These are phyloP conservation scores for Tricholoma flavovirens DNA, from an alignment of 768 basidiomycete genomes.

Conservation along the genomic window DNA sequence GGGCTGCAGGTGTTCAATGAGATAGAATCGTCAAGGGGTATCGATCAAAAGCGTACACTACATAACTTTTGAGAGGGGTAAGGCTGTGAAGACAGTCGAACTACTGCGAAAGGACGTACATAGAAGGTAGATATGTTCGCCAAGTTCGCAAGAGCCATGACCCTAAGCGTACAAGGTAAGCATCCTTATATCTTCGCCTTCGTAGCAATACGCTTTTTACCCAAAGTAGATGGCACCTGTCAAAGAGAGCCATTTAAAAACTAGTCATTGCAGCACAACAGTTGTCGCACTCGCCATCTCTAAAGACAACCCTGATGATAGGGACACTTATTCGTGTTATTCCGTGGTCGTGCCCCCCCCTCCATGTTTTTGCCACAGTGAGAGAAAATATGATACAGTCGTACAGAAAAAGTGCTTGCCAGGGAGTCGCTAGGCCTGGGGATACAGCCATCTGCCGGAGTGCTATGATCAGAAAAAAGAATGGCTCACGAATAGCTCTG, in stretches of 20 bases:
- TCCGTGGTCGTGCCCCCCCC: slow-evolving; percentile 22
- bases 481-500: slow-evolving; percentile 15
- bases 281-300: slow-evolving; percentile 39
- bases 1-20: slow-evolving; percentile 24
- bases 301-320: slow-evolving; percentile 36
- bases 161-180: slow-evolving; percentile 22
- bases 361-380: slow-evolving; percentile 43
- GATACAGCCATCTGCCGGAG: neutral
- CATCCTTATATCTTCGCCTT: neutral
- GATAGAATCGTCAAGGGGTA: neutral
- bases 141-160: slow-evolving; percentile 47
- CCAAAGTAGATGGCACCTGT: slow-evolving; percentile 52
- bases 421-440: slow-evolving; percentile 32
- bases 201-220: slow-evolving; percentile 26
- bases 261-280: neutral
- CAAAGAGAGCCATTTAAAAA: neutral
- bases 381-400: slow-evolving; percentile 43
- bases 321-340: slow-evolving; percentile 23
- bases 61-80: slow-evolving; percentile 17
- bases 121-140: slow-evolving; percentile 39
- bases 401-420: slow-evolving; percentile 47
- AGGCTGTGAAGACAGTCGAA: neutral
- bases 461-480: neutral
- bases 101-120: slow-evolving; percentile 15
- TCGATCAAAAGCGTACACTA: slow-evolving; percentile 15